A percentile compares a stretch with the other conserved stretches of the same genome.
Conservation (phyloP, 306 rosid genomes). For the Ammopiptanthus mongolicus region DNA sequence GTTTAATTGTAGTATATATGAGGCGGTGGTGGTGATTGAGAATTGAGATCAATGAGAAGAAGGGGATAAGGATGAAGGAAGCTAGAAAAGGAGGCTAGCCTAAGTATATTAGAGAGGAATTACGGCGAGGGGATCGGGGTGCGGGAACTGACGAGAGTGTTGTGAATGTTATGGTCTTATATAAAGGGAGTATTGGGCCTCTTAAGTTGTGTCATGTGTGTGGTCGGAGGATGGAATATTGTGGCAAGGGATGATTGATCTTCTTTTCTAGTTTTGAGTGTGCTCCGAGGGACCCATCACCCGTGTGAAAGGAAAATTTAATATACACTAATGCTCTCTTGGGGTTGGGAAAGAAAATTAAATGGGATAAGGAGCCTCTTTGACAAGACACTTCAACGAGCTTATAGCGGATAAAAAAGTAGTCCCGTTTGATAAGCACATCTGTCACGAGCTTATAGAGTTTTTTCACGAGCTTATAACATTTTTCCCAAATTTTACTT, state of each 20-base stretch:
- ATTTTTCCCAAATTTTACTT: too few species aligned
- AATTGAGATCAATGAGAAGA: not conserved
- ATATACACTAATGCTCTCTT: too few species aligned
- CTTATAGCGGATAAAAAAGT: too few species aligned
- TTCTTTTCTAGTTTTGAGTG: not conserved
- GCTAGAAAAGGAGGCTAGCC: not conserved
- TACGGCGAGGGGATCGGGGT: too few species aligned
- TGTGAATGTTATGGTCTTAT: constrained; percentile 15
- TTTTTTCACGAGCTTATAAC: too few species aligned
- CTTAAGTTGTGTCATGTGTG: not conserved
- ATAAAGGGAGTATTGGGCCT: not conserved
- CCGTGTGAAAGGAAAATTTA: not conserved
- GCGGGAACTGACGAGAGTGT: not conserved
- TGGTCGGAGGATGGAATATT: not conserved
- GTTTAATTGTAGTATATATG: not conserved
- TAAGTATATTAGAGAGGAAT: too few species aligned
- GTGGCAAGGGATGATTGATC: not conserved
- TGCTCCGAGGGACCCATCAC: constrained; percentile 9
- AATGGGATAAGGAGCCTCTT: too few species aligned
- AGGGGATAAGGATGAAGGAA: not conserved
- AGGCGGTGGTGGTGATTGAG: not conserved
- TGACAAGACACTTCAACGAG: too few species aligned
- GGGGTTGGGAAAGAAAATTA: too few species aligned
- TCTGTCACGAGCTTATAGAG: too few species aligned
- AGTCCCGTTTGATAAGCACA: too few species aligned